A percentile compares a stretch with the other conserved stretches of the same genome.
These are phyloP conservation scores for Pyrenochaeta sp. DNA, from an alignment of 2,329 filamentous ascomycete species.

Conservation along the genomic window DNA sequence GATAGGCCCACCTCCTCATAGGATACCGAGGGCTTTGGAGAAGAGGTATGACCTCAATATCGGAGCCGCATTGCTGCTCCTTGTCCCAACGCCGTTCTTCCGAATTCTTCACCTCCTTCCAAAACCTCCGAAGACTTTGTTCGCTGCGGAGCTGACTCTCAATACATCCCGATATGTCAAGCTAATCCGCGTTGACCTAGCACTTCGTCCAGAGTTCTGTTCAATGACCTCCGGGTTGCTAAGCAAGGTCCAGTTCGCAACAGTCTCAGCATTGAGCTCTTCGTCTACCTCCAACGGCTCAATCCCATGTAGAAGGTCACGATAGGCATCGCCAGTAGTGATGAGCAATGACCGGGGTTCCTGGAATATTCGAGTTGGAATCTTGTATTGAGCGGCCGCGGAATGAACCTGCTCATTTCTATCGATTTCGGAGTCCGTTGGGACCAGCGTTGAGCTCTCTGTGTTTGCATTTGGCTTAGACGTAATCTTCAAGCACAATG, in stretches of 20 bases:
- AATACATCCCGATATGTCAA: constrained; percentile 88
- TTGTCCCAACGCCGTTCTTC: too few species aligned
- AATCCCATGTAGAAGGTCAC: constrained; percentile 77
- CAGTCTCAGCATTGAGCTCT: constrained; percentile 64
- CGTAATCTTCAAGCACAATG: constrained; percentile 79
- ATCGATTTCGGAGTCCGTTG: neutral
- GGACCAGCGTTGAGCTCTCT: constrained; percentile 48
- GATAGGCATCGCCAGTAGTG: constrained; percentile 73
- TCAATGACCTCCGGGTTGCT: constrained; percentile 54
- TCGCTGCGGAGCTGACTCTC: constrained; percentile 42
- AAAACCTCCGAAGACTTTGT: constrained; percentile 38
- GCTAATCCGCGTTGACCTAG: constrained; percentile 70
- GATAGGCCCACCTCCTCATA: too few species aligned
- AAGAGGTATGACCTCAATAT: too few species aligned
- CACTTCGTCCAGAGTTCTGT: constrained; percentile 60
- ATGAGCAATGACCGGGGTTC: constrained; percentile 82
- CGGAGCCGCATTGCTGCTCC: too few species aligned
- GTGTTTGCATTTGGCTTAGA: constrained; percentile 54
- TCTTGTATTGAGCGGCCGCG: constrained; percentile 11
- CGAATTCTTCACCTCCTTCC: constrained; percentile 13
- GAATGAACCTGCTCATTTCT: neutral
- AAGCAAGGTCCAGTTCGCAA: constrained; percentile 74
- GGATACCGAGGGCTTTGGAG: too few species aligned
- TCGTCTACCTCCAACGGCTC: constrained; percentile 70
- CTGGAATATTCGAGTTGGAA: constrained; percentile 70